These are phyloP conservation scores for Chaetomiaceae sp. DNA, from an alignment of 2,329 filamentous ascomycete genomes.

Conservation along the genomic window DNA sequence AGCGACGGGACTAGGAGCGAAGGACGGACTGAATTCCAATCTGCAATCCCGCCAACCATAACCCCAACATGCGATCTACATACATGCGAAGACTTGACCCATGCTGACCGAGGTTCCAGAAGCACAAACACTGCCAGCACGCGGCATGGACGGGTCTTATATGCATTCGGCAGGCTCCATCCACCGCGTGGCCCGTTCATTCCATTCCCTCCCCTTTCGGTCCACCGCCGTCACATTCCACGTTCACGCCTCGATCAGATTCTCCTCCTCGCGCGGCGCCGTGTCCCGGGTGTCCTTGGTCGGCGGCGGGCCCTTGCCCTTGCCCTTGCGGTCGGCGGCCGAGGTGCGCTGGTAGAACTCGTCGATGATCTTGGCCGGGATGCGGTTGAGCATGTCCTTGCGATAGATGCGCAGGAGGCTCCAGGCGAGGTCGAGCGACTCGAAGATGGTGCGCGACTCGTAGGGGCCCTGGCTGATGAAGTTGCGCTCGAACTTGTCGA, in stretches of 20 bases:
- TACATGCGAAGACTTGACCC: constrained; percentile 16
- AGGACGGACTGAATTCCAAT: constrained; percentile 20
- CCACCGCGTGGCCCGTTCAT: background rate
- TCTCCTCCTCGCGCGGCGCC: constrained; percentile 29
- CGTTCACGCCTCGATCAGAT: constrained; percentile 34
- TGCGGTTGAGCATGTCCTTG: constrained; percentile 95
- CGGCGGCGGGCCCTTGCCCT: constrained; percentile 49
- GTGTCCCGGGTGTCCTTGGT: constrained; percentile 29
- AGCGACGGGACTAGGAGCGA: background rate
- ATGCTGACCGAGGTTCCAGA: background rate
- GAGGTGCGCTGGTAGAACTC: constrained; percentile 72
- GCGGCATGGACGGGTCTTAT: too few species aligned
- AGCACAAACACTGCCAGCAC: too few species aligned
- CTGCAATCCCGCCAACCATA: constrained; percentile 18
- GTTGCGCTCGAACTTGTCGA: constrained; percentile 95
- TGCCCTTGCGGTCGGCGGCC: constrained; percentile 56
- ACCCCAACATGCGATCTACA: constrained; percentile 18
- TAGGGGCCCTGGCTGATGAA: constrained; percentile 92
- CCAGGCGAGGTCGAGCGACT: constrained; percentile 95
- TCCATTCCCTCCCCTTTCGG: background rate
- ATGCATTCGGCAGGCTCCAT: background rate
- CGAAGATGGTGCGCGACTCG: constrained; percentile 84
- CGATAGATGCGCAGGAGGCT: constrained; percentile 94
- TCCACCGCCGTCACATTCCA: too few species aligned
- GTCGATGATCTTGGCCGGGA: constrained; percentile 74